These are phyloP conservation scores for Solanum chacoense DNA, from an alignment of 305 asterid genomes.

Conservation along the genomic window DNA sequence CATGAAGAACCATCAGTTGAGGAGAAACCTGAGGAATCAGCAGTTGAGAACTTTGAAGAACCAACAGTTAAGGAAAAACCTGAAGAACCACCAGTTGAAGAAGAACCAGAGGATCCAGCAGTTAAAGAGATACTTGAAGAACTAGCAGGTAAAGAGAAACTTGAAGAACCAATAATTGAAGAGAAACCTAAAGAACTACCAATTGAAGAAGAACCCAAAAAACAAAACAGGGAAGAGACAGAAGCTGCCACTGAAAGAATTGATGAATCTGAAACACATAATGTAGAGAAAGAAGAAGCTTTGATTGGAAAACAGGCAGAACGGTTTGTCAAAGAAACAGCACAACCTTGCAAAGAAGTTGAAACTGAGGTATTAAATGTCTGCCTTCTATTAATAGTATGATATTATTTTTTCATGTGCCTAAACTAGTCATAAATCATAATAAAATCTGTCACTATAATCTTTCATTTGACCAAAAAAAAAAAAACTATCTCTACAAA, in stretches of 20 bases:
- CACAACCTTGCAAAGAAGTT: constrained; percentile 1
- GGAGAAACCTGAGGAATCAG: background rate
- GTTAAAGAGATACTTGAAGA: background rate
- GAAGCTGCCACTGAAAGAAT: background rate
- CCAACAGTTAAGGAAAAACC: background rate
- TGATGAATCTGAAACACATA: constrained; percentile 7
- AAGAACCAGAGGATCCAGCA: background rate
- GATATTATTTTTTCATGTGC: background rate
- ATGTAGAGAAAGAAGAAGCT: background rate
- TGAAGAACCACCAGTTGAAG: background rate
- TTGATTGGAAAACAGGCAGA: background rate
- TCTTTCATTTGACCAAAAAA: background rate
- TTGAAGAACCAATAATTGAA: background rate
- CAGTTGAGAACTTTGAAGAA: background rate
- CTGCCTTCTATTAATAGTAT: background rate
- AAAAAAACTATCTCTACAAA: background rate
- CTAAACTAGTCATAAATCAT: background rate
- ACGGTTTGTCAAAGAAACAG: constrained; percentile 5
- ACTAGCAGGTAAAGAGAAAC: background rate
- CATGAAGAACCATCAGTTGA: background rate
- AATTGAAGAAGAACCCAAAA: background rate
- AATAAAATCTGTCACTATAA: background rate
- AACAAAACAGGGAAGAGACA: background rate
- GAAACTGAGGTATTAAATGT: constrained; percentile 9
- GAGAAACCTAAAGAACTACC: background rate